Evolutionary conservation across 495 filamentous ascomycete species (phyloP), one percentile per base, ranked within the genome.

Genomic region (Xanthoparmelia taractica): DNA sequence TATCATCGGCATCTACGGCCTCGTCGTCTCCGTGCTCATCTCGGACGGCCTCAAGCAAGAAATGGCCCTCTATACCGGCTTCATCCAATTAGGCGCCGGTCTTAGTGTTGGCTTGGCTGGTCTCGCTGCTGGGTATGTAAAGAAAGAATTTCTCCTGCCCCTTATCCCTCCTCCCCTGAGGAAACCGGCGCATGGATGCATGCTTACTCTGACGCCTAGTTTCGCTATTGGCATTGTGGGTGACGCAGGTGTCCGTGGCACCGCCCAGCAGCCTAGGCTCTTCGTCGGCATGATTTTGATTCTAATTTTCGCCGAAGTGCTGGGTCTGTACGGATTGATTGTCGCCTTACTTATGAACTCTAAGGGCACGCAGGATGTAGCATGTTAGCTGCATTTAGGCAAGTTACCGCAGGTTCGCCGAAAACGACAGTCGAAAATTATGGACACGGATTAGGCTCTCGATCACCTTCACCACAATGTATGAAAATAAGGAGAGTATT

Each of bases 211-310:
- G 31, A 34, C 12, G 25, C 63, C 18, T 62, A 86, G 84, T 72
- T 98, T 98, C 75, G 94, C 94, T 72, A 97, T 98, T 73, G 94
- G 94, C 77, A 98, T 98, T 76, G 94, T 97, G 63, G 94, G 94
- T 85, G 94, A 98, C 72, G 94, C 94, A 73, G 94, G 94, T 90
- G 94, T 98, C 66, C 89, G 94, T 70, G 94, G 94, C 79, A 93
- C 95, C 70, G 94, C 94, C 66, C 94, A 98, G 76, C 94, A 98
- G 77, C 95, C 94, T 56, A 84, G 92, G 71, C 85, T 98, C 60
- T 98, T 96, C 81, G 94, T 98, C 77, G 94, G 94, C 82, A 98
- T 98, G 94, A 97, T 98, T 80, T 79, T 98, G 72, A 98, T 98
- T 82, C 92, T 98, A 82, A 98, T 98, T 96, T 98, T 98, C 82